Percentiles rank a stretch among this genome's conserved stretches.
These are phyloP conservation scores for Pterocarpus macrocarpus DNA, from an alignment of 306 rosid genomes.

Conservation along the genomic window DNA sequence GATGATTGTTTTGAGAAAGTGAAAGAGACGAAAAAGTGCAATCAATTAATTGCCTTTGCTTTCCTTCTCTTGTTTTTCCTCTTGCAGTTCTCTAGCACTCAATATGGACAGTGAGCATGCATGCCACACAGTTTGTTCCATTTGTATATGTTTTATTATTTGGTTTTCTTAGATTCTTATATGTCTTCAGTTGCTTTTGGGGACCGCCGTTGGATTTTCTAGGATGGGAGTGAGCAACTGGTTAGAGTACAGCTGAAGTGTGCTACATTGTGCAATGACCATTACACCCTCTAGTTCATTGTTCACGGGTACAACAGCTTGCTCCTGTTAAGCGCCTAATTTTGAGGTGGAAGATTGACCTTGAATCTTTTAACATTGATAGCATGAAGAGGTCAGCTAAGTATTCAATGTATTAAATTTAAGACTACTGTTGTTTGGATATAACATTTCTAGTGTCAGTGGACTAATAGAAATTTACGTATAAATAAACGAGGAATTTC, in stretches of 20 bases:
- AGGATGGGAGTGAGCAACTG: conserved; percentile 47
- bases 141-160: background rate
- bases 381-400: background rate
- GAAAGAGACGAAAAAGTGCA: background rate
- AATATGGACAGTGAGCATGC: conserved; percentile 47
- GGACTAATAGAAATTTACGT: too few species aligned
- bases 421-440: too few species aligned
- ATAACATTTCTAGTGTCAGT: too few species aligned
- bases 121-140: conserved; percentile 37
- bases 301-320: background rate
- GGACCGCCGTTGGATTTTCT: conserved; percentile 64
- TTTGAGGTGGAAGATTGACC: background rate
- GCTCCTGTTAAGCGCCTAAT: background rate
- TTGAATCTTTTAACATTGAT: conserved; percentile 2
- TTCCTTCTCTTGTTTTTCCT: conserved; percentile 6
- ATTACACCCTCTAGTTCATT: conserved; percentile 37
- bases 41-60: background rate
- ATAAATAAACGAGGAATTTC: too few species aligned
- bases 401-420: background rate
- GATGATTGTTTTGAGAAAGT: conserved; percentile 30
- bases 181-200: conserved; percentile 51
- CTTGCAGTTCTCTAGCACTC: conserved; percentile 40
- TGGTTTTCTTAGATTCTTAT: too few species aligned
- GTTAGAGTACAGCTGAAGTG: conserved; percentile 39
- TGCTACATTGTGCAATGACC: conserved; percentile 39